A percentile compares a stretch with the other conserved stretches of the same genome.
phyloP scores from a whole-genome alignment of 306 rosid genomes.

The Lablab purpureus region DNA sequence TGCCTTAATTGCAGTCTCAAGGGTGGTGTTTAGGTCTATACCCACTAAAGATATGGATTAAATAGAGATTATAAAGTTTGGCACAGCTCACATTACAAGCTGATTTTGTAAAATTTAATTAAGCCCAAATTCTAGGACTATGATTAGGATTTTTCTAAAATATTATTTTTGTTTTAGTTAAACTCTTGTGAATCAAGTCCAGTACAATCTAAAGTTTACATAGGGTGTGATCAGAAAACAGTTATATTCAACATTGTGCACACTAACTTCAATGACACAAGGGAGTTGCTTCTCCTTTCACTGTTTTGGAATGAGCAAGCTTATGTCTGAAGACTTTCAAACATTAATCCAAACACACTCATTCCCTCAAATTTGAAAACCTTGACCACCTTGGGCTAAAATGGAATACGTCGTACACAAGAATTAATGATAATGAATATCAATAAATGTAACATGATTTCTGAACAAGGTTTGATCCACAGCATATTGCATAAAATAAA shows the following conservation, averaged over 20 bases:
- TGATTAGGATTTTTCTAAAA: not conserved
- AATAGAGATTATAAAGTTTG: too few relatives aligned
- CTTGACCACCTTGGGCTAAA: not conserved
- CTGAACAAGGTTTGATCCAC: constrained; percentile 35
- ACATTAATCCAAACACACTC: not conserved
- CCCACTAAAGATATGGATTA: too few relatives aligned
- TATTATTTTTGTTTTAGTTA: not conserved
- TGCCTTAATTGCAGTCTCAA: not conserved
- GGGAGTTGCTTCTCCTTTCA: not conserved
- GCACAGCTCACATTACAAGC: too few relatives aligned
- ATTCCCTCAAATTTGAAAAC: not conserved
- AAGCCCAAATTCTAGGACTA: not conserved
- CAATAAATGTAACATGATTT: constrained; percentile 37
- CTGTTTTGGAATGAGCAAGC: not conserved
- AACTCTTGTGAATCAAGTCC: not conserved
- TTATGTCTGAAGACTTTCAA: not conserved
- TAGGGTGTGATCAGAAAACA: not conserved
- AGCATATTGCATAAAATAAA: constrained; percentile 15
- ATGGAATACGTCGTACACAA: not conserved
- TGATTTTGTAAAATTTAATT: too few relatives aligned
- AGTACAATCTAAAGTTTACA: not conserved
- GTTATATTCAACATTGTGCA: too few relatives aligned
- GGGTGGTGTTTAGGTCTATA: not conserved
- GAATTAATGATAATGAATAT: not conserved
- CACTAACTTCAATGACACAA: not conserved